Base-by-base conservation (phyloP, 257 asterid species). In the Paulownia fortunei region DNA sequence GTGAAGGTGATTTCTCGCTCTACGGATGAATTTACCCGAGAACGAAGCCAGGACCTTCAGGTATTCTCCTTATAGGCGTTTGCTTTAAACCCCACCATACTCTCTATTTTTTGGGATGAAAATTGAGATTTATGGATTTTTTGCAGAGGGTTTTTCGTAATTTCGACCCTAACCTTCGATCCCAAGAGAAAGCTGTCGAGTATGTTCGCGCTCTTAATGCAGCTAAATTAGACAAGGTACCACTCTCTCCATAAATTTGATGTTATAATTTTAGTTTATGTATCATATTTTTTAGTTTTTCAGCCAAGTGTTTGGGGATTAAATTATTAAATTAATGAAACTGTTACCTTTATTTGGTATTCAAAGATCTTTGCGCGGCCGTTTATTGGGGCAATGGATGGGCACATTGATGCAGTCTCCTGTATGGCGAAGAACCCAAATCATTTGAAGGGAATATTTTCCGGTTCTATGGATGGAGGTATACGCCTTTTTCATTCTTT, bases 401-500 rank as follows among this genome's bases (percentile, higher is more conserved):
- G 98, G 64, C 99, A 95, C 72, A 81, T 87, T 59, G 98, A 95
- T 85, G 88, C 94, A 8, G 83, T 95, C 73, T 93, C 98, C 16
- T 84, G 90, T 63, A 92, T 96, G 98, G 97, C 97, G 8, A 96
- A 88, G 87, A 92, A 93, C 78, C 97, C 97, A 2, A 87, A 86
- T 81, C 89, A 90, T 73, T 76, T 96, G 59, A 93, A 90, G 84
- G 92, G 98, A 69, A 64, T 96, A n/a, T 93, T 93, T 81, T 96
- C 99, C 0, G 99, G 97, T 34, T 93, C 99, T 10, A 88, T 87
- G 97, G 98, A 96, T 49, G 99, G 99, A 86, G 99, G 99, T 95
- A 84, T 59, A 5, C 21, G 36, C 37, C 8, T 51, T 37, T 70
- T 76, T 15, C 23, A 8, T 10, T 16, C 23, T 37, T 61, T 73